A percentile compares a stretch with the other conserved stretches of the same genome.
These are phyloP conservation scores for Carex arenaria DNA, from an alignment of 202 grass and related monocot genomes.

Conservation along the genomic window DNA sequence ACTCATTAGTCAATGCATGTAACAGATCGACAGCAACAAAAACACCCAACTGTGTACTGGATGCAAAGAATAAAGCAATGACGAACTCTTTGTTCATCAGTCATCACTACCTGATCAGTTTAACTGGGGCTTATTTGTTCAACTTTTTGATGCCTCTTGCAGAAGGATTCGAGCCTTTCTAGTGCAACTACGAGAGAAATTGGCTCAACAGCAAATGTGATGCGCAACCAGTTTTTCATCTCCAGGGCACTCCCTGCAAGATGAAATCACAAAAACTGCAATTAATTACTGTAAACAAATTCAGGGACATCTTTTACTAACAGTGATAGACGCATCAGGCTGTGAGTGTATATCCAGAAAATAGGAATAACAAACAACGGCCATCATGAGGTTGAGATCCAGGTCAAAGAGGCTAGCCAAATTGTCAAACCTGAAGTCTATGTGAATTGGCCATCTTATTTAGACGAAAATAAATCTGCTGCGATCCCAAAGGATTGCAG, in stretches of 20 bases:
- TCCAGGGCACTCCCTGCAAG: conserved; percentile 45
- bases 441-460: too few species aligned
- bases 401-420: too few species aligned
- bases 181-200: conserved; percentile 44
- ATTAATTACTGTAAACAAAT: background rate
- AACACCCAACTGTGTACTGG: conserved; percentile 11
- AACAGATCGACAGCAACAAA: background rate
- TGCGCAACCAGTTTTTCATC: conserved; percentile 63
- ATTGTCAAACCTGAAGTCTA: too few species aligned
- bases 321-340: background rate
- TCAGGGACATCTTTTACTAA: background rate
- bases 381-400: too few species aligned
- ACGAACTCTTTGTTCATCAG: conserved; percentile 6
- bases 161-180: conserved; percentile 63
- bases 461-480: too few species aligned
- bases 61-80: background rate
- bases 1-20: background rate
- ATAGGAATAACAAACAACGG: too few species aligned
- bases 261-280: background rate
- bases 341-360: background rate
- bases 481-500: too few species aligned
- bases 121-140: conserved; percentile 14
- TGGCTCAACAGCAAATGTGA: conserved; percentile 43
- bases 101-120: background rate
- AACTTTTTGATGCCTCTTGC: conserved; percentile 39